Base-by-base conservation (phyloP, 805 yeast genomes). In the Zygosaccharomyces rouxii region DNA sequence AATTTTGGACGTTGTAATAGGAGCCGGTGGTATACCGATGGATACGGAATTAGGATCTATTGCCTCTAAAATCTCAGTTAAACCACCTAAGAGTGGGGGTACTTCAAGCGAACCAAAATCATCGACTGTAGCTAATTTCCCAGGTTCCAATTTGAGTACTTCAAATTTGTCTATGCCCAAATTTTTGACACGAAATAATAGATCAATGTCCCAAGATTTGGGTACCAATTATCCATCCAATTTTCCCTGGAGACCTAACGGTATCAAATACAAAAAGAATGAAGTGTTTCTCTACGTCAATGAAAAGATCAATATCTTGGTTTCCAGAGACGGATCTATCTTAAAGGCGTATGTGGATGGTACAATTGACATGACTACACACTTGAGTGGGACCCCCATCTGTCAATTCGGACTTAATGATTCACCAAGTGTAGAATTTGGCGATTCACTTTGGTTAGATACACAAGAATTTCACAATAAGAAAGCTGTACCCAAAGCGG, bases 321-420 rank as follows among this genome's bases (percentile, higher is more conserved):
- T 88, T 63, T 78, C 83, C 6, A 73, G 83, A 6, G 76, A 79
- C 47, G 86, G 88, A 1, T 76, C 80, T 16, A 73, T 85, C 1
- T 68, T 87, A 26, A 75, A 85, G 49, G 76, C 89, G 0, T 83
- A 80, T 58, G 86, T 89, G 21, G 87, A 84, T 54, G 97, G 97
- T 4, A 71, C 77, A 9, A 80, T 90, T 40, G 73, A 76, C 44
- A 76, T 88, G 76, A 81, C 83, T 43, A 72, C 92, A 0, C 87
- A 81, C 38, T 67, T 90, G 10, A 76, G 86, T 0, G 97, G 97
- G 3, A 79, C 81, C 77, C 97, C 97, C 0, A 76, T 76, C 21
- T 90, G 97, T 64, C 78, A 81, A 42, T 83, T 90, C 63, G 95
- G 92, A 0, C 73, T 92, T 42, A 80, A 82, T 52, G 89, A 85